Percentiles rank a stretch among this genome's conserved stretches.
Conservation (phyloP, 768 basidiomycete species). For the Leccinum rimulosum region DNA sequence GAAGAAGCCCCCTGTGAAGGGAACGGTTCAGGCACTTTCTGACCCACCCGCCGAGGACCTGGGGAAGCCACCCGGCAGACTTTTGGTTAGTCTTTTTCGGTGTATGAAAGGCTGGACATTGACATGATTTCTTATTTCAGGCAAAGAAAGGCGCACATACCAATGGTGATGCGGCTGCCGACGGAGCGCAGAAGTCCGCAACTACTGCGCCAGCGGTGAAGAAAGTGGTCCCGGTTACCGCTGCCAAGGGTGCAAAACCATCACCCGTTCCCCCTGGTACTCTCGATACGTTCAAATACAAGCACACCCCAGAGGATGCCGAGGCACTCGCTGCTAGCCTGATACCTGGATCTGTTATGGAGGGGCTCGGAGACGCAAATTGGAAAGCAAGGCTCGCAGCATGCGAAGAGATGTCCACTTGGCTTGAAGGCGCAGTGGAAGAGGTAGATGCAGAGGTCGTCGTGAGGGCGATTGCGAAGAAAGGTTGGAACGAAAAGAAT, state of each 20-base stretch:
- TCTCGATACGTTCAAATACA: slow-evolving; percentile 88
- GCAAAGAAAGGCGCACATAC: slow-evolving; percentile 51
- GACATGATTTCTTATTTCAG: slow-evolving; percentile 26
- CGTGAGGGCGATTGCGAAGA: slow-evolving; percentile 83
- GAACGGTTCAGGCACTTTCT: slow-evolving; percentile 12
- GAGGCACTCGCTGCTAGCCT: slow-evolving; percentile 71
- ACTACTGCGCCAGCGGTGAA: slow-evolving; percentile 37
- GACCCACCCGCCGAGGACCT: slow-evolving; percentile 13
- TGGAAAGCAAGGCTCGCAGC: slow-evolving; percentile 93
- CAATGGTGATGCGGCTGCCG: slow-evolving; percentile 24
- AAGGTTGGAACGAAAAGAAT: slow-evolving; percentile 98
- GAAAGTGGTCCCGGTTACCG: slow-evolving; percentile 40
- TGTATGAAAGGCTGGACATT: not conserved
- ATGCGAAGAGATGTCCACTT: slow-evolving; percentile 78
- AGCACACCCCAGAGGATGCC: slow-evolving; percentile 89
- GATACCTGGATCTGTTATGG: slow-evolving; percentile 68
- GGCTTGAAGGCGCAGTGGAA: slow-evolving; percentile 70
- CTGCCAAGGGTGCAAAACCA: slow-evolving; percentile 47
- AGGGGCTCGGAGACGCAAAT: slow-evolving; percentile 78
- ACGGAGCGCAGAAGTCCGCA: slow-evolving; percentile 19
- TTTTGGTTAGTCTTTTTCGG: slow-evolving; percentile 33
- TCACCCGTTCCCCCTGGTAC: slow-evolving; percentile 48
- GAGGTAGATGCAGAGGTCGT: slow-evolving; percentile 84
- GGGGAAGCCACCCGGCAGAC: slow-evolving; percentile 51
- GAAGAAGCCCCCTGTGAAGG: slow-evolving; percentile 37